Percentiles rank a stretch among this genome's conserved stretches.
Conservation (phyloP, 2,329 filamentous ascomycete genomes). For the Talaromyces sp. region DNA sequence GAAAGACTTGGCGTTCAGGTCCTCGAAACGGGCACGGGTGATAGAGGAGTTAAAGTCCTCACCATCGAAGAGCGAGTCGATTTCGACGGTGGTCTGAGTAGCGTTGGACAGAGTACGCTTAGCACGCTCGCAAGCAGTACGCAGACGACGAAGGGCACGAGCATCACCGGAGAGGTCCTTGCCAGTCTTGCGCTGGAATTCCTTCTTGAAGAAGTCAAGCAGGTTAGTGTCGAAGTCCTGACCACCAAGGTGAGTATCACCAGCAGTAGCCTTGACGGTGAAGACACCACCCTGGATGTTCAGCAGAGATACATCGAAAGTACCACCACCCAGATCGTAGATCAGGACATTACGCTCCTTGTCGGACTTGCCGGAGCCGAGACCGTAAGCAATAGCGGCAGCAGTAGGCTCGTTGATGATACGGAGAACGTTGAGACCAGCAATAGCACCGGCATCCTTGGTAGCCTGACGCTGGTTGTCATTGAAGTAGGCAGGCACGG, state of each 20-base stretch:
- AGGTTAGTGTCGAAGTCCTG: conserved; percentile 97
- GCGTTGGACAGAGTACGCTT: conserved; percentile 98
- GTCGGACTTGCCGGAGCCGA: conserved; percentile 89
- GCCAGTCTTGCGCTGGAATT: conserved; percentile 81
- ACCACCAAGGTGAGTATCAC: conserved; percentile 95
- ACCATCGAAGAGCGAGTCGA: conserved; percentile 96
- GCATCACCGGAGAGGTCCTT: conserved; percentile 80
- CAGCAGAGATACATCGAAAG: conserved; percentile 98
- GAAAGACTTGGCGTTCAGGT: conserved; percentile 96
- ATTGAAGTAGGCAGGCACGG: conserved; percentile 99
- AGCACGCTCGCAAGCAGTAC: conserved; percentile 98
- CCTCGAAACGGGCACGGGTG: conserved; percentile 98
- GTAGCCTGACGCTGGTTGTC: conserved; percentile 99
- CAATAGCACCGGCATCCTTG: conserved; percentile 98
- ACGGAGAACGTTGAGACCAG: conserved; percentile 96
- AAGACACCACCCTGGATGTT: conserved; percentile 99
- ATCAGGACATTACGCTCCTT: conserved; percentile 99
- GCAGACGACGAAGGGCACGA: conserved; percentile 90
- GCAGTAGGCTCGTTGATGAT: conserved; percentile 99
- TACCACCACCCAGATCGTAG: conserved; percentile 99
- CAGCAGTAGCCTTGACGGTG: conserved; percentile 96
- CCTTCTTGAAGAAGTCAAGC: conserved; percentile 94
- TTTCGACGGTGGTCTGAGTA: conserved; percentile 96
- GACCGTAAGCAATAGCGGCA: conserved; percentile 96
- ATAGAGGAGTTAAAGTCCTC: conserved; percentile 97